Conservation (phyloP, 1,139 yeast species). For the Debaryomycetaceae sp. region DNA sequence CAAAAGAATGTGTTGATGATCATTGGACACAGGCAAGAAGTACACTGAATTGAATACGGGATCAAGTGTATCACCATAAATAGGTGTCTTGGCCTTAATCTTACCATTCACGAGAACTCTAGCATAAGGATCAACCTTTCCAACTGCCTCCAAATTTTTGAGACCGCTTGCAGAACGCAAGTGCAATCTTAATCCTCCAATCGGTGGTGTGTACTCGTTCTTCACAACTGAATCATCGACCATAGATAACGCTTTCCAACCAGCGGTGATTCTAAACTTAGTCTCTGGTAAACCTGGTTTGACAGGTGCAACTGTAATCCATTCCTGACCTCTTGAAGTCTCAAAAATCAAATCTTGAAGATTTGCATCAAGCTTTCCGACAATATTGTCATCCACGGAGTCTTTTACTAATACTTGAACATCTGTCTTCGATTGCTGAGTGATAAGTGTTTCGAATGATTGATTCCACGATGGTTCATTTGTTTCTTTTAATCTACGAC, state of each 20-base stretch:
- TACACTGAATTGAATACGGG: conserved; percentile 59
- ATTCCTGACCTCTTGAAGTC: conserved; percentile 49
- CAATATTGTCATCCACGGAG: conserved; percentile 42
- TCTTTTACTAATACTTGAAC: conserved; percentile 58
- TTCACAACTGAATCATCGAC: conserved; percentile 45
- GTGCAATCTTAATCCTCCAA: conserved; percentile 64
- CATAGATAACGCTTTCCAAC: conserved; percentile 71
- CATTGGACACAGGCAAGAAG: conserved; percentile 61
- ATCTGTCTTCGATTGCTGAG: conserved; percentile 54
- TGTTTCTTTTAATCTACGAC: conserved; percentile 60
- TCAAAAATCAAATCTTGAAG: conserved; percentile 54
- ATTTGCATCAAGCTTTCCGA: conserved; percentile 53
- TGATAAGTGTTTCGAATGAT: conserved; percentile 55
- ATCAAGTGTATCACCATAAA: conserved; percentile 50
- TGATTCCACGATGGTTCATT: conserved; percentile 75
- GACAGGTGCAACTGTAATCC: conserved; percentile 44
- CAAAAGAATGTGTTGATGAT: conserved; percentile 54
- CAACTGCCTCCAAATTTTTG: conserved; percentile 60
- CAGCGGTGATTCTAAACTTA: conserved; percentile 49
- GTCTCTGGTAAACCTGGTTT: conserved; percentile 37
- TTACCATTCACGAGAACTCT: conserved; percentile 56
- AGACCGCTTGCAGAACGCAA: conserved; percentile 53
- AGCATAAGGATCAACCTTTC: conserved; percentile 72
- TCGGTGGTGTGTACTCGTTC: conserved; percentile 49
- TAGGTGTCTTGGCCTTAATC: conserved; percentile 51